Base-by-base conservation (phyloP, 768 basidiomycete species). In the Xerocomellus chrysenteron region DNA sequence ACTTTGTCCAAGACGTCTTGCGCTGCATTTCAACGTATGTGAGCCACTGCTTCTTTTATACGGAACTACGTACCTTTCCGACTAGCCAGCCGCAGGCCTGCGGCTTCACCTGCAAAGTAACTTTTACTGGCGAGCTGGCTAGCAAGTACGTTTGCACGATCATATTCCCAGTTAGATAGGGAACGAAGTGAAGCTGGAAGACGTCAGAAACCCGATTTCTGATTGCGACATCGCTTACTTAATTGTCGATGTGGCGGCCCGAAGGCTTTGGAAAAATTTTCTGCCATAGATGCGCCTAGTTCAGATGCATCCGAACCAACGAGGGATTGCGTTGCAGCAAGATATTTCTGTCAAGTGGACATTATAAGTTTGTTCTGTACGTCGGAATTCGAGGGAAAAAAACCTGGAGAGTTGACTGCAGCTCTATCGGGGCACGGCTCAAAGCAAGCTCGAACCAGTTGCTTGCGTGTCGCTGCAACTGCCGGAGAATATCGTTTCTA, bases 341-440 rank as follows among this genome's bases (percentile, higher is more conserved):
- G 81, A 70, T 99, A 98, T 83, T 90, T 91, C 92, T 97, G 67
- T 40, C 30, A 30, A 32, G n/a, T 21, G 32, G 26, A 50, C 26
- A 32, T 54, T 52, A 58, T 28, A 51, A 39, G 11, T 44, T 28
- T 42, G 35, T 24, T 28, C 9, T 50, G 11, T n/a, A 40, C 0
- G 12, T 26, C 30, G 32, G n/a, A 36, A 36, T 32, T 47, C 16
- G 5, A n/a, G 32, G 26, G 13, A 30, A 47, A 65, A 77, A 42
- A 65, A 90, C 94, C 82, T 96, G 94, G 52, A 99, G 75, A 1
- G 92, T 93, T 0, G 94, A 91, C 59, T 95, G 94, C 47, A 98
- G 74, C 69, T 97, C 95, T 68, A 94, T 82, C 0, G 96, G 96
- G 2, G 95, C 93, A 19, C 94, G 85, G 12, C 87, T 84, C 35